Evolutionary conservation across 1,284 basidiomycete species (phyloP), one percentile per base, ranked within the genome.

Genomic region (Cutaneotrichosporon spelunceum): DNA sequence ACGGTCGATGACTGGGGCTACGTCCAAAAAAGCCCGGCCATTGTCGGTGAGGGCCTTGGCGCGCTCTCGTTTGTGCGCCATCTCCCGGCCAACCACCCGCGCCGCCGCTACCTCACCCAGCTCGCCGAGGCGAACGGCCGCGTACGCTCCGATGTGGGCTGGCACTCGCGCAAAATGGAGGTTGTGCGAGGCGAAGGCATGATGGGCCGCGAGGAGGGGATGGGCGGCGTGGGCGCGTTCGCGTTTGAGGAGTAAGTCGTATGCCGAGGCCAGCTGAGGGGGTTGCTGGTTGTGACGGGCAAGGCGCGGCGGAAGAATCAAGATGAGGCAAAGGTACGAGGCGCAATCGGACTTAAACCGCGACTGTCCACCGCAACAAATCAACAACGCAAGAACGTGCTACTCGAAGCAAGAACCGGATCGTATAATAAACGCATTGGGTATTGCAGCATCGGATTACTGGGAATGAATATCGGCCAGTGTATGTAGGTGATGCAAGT

Each of bases 101-200:
- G 88, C 72, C 82, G 90, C 56, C 74, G 75, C 34, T 88, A 88
- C 73, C 81, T 92, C 72, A 85, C 87, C 68, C 81, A 83, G 47
- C 80, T 95, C n/a, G 86, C 90, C 14, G 83, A 87, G 66, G 87
- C 88, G 13, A 90, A 91, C 68, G 93, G 93, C 1, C 91, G 92
- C 70, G 93, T 96, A 4, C 88, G 84, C 70, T 91, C 89, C 71
- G 89, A 88, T 5, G 85, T 93, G 2, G 95, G 95, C 0, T 99
- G 95, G 94, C 93, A 97, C 79, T 87, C 90, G 36, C 82, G 93
- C 57, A 99, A 99, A 82, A 94, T 97, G 92, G 94, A 98, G 85
- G 90, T 96, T 58, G 77, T 97, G 61, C 86, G 90, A 68, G 93
- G 93, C 4, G 83, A 89, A 71, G 93, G 93, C 14, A 88, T 97